phyloP scores from a whole-genome alignment of 2,329 filamentous ascomycete species.

The Saccharata proteae region DNA sequence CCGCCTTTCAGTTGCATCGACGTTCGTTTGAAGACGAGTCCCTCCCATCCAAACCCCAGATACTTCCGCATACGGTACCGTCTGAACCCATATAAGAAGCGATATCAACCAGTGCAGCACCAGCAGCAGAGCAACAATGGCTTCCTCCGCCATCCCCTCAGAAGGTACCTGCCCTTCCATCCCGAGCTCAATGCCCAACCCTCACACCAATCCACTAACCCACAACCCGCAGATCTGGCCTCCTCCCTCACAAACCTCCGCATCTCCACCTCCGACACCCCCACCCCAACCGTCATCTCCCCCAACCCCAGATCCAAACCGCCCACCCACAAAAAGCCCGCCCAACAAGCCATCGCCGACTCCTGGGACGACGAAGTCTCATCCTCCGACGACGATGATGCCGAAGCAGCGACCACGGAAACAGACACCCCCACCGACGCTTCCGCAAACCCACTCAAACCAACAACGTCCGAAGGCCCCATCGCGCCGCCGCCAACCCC shows the following conservation, averaged over 20 bases:
- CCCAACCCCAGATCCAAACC: conserved; percentile 19
- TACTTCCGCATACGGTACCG: too few species aligned
- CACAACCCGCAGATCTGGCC: conserved; percentile 20
- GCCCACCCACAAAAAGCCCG: conserved; percentile 19
- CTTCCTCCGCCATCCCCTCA: conserved; percentile 14
- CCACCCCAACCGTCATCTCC: conserved; percentile 12
- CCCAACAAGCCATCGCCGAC: conserved; percentile 40
- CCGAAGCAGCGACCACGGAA: conserved; percentile 16
- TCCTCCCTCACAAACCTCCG: conserved; percentile 24
- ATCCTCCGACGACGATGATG: conserved; percentile 4
- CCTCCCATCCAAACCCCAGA: too few species aligned
- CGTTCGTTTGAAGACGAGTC: too few species aligned
- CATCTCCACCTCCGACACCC: conserved; percentile 19
- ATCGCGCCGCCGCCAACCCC: conserved; percentile 23
- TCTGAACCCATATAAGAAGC: too few species aligned
- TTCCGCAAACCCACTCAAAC: conserved; percentile 19
- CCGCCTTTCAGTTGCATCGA: too few species aligned
- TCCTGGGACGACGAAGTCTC: conserved; percentile 70
- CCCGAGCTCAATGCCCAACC: too few species aligned
- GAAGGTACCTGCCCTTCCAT: conserved; percentile 12
- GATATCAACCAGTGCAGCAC: too few species aligned
- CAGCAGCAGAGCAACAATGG: conserved; percentile 3
- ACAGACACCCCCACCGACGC: conserved; percentile 15
- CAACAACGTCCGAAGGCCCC: conserved; percentile 8
- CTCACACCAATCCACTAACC: conserved; percentile 6